Evolutionary conservation across 805 yeast genomes (phyloP).

Genomic region (Pichia exigua): DNA sequence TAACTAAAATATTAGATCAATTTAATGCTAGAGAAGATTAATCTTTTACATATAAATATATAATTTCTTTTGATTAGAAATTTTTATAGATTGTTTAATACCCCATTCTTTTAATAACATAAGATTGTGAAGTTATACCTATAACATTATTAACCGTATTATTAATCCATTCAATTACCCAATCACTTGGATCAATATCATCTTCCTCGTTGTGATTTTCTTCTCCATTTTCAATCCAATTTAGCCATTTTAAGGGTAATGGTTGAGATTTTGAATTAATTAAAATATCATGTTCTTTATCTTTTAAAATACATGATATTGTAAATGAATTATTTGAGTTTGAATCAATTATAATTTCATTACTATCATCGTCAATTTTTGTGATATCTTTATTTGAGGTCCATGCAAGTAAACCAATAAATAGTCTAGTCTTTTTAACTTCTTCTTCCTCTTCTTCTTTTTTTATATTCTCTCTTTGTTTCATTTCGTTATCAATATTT

Average conservation of each 20-base stretch:
- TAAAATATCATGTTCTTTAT: constrained; percentile 68
- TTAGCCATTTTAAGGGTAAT: constrained; percentile 83
- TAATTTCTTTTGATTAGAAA: too few species aligned
- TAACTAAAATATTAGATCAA: constrained; percentile 37
- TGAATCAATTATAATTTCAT: constrained; percentile 36
- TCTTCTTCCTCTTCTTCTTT: not conserved
- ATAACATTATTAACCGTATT: constrained; percentile 71
- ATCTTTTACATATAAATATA: not conserved
- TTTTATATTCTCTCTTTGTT: constrained; percentile 28
- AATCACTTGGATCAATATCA: constrained; percentile 58
- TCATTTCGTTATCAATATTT: constrained; percentile 69
- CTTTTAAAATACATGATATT: constrained; percentile 70
- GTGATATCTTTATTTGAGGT: constrained; percentile 18
- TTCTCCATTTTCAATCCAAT: constrained; percentile 61
- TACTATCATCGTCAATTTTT: constrained; percentile 12
- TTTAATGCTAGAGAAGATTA: constrained; percentile 19
- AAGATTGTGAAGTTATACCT: constrained; percentile 85
- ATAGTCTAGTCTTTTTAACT: constrained; percentile 21
- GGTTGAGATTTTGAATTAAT: constrained; percentile 79
- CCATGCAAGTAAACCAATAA: constrained; percentile 28
- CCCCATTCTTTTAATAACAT: constrained; percentile 88
- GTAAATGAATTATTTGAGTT: constrained; percentile 51
- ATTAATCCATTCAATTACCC: constrained; percentile 75
- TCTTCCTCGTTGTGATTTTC: constrained; percentile 18
- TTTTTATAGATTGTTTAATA: too few species aligned